phyloP scores from a whole-genome alignment of 1,284 basidiomycete species.

The Peniophora sp. region DNA sequence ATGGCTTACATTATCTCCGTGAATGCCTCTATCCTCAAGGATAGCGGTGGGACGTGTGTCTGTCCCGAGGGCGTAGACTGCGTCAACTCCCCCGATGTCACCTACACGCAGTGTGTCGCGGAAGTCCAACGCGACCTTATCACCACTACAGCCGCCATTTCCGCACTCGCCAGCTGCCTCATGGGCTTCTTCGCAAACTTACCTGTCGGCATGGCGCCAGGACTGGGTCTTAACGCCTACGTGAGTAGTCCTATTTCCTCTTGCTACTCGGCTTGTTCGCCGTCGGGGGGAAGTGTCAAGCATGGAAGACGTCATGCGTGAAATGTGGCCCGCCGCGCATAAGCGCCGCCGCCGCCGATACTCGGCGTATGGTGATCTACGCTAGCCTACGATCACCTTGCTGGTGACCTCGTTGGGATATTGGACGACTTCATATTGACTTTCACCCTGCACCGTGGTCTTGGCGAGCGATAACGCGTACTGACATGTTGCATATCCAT shows the following conservation, averaged over 20 bases:
- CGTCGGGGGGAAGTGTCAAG: background rate
- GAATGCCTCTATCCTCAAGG: constrained; percentile 71
- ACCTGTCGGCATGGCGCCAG: constrained; percentile 76
- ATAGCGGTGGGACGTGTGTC: constrained; percentile 77
- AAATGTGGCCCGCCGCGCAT: no score
- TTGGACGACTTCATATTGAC: no score
- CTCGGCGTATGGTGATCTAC: no score
- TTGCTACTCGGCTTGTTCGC: background rate
- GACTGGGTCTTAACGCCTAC: constrained; percentile 79
- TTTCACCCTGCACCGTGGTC: background rate
- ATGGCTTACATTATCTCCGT: constrained; percentile 80
- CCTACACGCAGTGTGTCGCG: constrained; percentile 60
- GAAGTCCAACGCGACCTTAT: constrained; percentile 69
- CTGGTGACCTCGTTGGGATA: no score
- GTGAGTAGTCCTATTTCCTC: constrained; percentile 31
- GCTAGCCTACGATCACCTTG: no score
- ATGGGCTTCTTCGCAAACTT: constrained; percentile 85
- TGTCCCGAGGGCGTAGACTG: constrained; percentile 53
- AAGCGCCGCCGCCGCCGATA: no score
- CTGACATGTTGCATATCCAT: background rate
- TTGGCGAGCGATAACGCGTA: background rate
- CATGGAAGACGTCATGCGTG: no score
- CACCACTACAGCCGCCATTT: constrained; percentile 71
- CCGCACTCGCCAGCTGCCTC: constrained; percentile 68
- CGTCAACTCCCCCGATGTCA: constrained; percentile 34